Conservation (phyloP, 768 basidiomycete species). For the Suillus hirtellus region DNA sequence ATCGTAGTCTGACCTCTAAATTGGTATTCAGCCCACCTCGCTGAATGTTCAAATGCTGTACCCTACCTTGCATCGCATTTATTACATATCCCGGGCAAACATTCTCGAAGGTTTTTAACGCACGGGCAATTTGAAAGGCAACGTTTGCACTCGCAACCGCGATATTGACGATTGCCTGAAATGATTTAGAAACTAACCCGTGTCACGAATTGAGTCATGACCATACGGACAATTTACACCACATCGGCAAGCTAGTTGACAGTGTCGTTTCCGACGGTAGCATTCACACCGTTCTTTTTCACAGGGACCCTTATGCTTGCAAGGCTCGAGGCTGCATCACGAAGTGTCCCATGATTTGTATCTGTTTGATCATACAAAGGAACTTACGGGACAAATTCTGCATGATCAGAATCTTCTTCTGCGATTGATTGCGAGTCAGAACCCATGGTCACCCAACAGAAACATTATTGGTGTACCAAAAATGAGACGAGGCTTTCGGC, state of each 20-base stretch:
- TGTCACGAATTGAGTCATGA: slow-evolving; percentile 12
- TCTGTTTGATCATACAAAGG: not conserved
- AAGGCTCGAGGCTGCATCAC: slow-evolving; percentile 35
- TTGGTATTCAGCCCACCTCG: not conserved
- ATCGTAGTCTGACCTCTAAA: slow-evolving; percentile 24
- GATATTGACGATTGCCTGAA: slow-evolving; percentile 42
- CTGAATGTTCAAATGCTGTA: not conserved
- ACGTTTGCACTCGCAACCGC: slow-evolving; percentile 43
- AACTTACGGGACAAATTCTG: slow-evolving; percentile 16
- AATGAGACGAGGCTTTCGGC: not conserved
- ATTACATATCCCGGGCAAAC: slow-evolving; percentile 52
- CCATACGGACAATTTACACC: slow-evolving; percentile 37
- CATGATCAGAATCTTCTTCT: slow-evolving; percentile 14
- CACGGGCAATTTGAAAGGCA: slow-evolving; percentile 39
- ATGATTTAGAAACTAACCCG: slow-evolving; percentile 17
- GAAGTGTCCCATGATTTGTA: not conserved
- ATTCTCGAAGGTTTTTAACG: slow-evolving; percentile 39
- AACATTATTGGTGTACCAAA: slow-evolving; percentile 20
- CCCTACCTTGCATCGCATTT: slow-evolving; percentile 45
- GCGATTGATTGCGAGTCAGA: not conserved
- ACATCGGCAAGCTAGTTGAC: slow-evolving; percentile 52
- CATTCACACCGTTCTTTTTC: slow-evolving; percentile 42
- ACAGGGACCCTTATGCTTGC: slow-evolving; percentile 52
- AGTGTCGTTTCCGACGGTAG: slow-evolving; percentile 38
- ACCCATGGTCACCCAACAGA: not conserved